phyloP scores from a whole-genome alignment of 2,329 filamentous ascomycete genomes.

The Ceratocystis ficicola region DNA sequence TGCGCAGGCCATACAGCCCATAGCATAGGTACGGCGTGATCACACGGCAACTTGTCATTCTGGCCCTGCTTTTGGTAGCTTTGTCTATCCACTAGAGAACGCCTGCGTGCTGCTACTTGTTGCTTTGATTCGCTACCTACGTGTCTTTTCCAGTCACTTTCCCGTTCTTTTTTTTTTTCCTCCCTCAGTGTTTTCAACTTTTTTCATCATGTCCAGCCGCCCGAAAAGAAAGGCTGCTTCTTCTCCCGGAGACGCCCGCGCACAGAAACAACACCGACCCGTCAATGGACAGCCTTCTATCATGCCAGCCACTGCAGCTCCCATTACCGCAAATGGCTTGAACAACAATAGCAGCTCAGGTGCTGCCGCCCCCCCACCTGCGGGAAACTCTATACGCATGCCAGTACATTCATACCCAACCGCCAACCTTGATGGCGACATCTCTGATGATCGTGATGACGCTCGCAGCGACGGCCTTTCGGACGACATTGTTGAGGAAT shows the following conservation, averaged over 20 bases:
- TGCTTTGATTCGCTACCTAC: neutral
- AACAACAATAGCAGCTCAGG: constrained; percentile 18
- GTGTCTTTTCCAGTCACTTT: neutral
- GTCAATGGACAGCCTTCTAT: constrained; percentile 38
- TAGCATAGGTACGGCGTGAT: too few species aligned
- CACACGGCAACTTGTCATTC: too few species aligned
- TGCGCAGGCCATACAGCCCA: too few species aligned
- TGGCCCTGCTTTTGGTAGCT: neutral
- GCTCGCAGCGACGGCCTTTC: constrained; percentile 27
- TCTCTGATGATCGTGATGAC: constrained; percentile 26
- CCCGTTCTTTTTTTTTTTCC: neutral
- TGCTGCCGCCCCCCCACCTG: neutral
- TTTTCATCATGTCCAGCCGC: constrained; percentile 34
- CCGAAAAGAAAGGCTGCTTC: constrained; percentile 43
- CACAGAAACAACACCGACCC: constrained; percentile 34
- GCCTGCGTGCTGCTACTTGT: neutral
- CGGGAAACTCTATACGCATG: constrained; percentile 10
- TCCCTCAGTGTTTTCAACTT: neutral
- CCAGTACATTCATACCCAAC: constrained; percentile 18
- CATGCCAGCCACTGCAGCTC: constrained; percentile 30
- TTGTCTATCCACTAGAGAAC: neutral
- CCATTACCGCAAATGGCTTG: neutral
- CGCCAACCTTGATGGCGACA: neutral
- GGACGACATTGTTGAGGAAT: constrained; percentile 28
- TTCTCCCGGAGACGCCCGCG: constrained; percentile 28